Base-by-base conservation (phyloP, 148 eudicot species). In the Spergularia marina region DNA sequence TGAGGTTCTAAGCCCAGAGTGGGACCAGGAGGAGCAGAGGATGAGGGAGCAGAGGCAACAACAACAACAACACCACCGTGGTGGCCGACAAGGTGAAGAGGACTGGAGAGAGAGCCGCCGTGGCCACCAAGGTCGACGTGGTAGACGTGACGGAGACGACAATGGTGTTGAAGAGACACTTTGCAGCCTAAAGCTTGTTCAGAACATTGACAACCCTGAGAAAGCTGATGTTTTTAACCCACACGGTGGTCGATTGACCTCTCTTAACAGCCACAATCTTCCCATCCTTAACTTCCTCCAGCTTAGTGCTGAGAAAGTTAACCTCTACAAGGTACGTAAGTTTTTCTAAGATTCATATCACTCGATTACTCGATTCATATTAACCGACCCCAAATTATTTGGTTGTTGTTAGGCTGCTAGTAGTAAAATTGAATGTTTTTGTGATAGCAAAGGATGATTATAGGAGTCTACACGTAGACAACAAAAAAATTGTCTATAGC, bases 151-250 rank as follows among this genome's bases (percentile, higher is more conserved):
- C 2, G 15, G 52, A 2, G 39, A 47, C 12, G 0, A 18, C 15
- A 88, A 84, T 8, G 86, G 89, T 1, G 12, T 84, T 0, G 89
- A 85, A 63, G 81, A 87, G 63, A 83, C 87, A 0, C 0, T 88
- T 5, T 90, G 95, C 84, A 56, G 71, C 3, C 18, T 55, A 23
- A 81, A 52, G 78, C 41, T 84, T 10, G 83, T 13, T 18, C 64
- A 76, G 74, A 83, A 83, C 78, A 72, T 88, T 3, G 85, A 79
- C 41, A 34, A 63, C 18, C 76, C 92, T 1, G 12, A 76, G 0
- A 75, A 52, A 2, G 85, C 92, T 12, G 95, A 87, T 65, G 82
- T 85, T 12, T 90, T 76, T 77, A 87, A 82, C 86, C 90, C 90
- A 21, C 86, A 84, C 4, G 95, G 85, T 67, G 92, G 95, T 1